These are phyloP conservation scores for Candida broadrunensis DNA, from an alignment of 805 yeast genomes.

Conservation along the genomic window DNA sequence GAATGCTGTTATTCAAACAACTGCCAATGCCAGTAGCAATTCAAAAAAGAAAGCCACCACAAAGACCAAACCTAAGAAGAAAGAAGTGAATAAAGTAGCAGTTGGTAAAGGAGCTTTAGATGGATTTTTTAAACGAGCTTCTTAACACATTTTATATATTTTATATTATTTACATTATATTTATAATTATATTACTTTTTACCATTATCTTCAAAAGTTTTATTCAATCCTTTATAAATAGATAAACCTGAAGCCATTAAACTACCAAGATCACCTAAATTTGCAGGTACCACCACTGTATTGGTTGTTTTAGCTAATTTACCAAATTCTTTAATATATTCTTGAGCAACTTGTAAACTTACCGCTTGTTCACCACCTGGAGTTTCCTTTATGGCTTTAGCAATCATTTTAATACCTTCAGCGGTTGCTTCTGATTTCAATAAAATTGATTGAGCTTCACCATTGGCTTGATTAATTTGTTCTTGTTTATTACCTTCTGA, in stretches of 20 bases:
- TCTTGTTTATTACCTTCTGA: constrained; percentile 68
- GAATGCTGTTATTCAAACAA: constrained; percentile 16
- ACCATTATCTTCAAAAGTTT: constrained; percentile 12
- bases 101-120: constrained; percentile 69
- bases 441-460: constrained; percentile 69
- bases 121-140: constrained; percentile 48
- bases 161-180: neutral
- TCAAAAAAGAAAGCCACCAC: constrained; percentile 19
- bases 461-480: constrained; percentile 64
- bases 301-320: constrained; percentile 80
- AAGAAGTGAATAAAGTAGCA: constrained; percentile 42
- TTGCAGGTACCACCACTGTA: constrained; percentile 74
- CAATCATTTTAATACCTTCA: constrained; percentile 60
- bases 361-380: constrained; percentile 78
- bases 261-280: constrained; percentile 68
- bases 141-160: too few species aligned
- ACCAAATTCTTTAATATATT: constrained; percentile 77
- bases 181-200: constrained; percentile 1
- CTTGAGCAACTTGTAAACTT: constrained; percentile 75
- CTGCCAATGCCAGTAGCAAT: constrained; percentile 18
- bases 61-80: constrained; percentile 10
- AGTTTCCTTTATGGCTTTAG: constrained; percentile 63
- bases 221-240: constrained; percentile 55
- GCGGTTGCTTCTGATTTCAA: constrained; percentile 73
- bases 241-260: constrained; percentile 77